These are phyloP conservation scores for Yarrowia alimentaria DNA, from an alignment of 805 yeast species.

Conservation along the genomic window DNA sequence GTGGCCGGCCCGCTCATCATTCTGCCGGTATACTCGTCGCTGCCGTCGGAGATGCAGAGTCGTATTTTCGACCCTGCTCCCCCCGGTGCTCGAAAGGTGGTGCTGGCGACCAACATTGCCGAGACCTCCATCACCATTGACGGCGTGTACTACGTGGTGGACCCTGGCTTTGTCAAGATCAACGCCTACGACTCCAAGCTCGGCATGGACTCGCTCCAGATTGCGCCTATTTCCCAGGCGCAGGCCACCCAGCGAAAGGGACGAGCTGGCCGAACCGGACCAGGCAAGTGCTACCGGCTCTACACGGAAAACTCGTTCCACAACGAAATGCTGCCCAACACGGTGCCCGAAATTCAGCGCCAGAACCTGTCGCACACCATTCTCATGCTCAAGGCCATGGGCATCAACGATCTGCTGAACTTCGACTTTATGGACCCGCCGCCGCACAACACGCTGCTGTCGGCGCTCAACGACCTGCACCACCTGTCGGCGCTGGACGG, in stretches of 20 bases:
- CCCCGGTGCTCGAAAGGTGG: slow-evolving; percentile 72
- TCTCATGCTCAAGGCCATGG: slow-evolving; percentile 73
- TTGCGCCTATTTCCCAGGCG: slow-evolving; percentile 88
- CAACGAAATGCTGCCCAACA: slow-evolving; percentile 71
- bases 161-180: slow-evolving; percentile 92
- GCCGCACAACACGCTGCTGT: slow-evolving; percentile 63
- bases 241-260: slow-evolving; percentile 97
- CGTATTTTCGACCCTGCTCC: slow-evolving; percentile 88
- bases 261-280: slow-evolving; percentile 96
- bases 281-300: slow-evolving; percentile 89
- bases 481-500: slow-evolving; percentile 83
- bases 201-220: slow-evolving; percentile 84
- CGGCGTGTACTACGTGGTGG: slow-evolving; percentile 92
- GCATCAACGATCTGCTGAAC: slow-evolving; percentile 73
- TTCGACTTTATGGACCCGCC: slow-evolving; percentile 95
- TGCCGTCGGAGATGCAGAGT: slow-evolving; percentile 81
- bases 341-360: slow-evolving; percentile 90
- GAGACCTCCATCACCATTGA: slow-evolving; percentile 95
- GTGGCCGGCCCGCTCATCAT: slow-evolving; percentile 61
- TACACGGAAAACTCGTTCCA: slow-evolving; percentile 81
- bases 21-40: slow-evolving; percentile 86
- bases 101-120: slow-evolving; percentile 93
- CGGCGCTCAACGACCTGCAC: slow-evolving; percentile 77
- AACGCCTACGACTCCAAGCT: slow-evolving; percentile 83
- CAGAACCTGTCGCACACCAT: slow-evolving; percentile 77